Base-by-base conservation (phyloP, 805 yeast species). In the Pichia thaimueangensis region DNA sequence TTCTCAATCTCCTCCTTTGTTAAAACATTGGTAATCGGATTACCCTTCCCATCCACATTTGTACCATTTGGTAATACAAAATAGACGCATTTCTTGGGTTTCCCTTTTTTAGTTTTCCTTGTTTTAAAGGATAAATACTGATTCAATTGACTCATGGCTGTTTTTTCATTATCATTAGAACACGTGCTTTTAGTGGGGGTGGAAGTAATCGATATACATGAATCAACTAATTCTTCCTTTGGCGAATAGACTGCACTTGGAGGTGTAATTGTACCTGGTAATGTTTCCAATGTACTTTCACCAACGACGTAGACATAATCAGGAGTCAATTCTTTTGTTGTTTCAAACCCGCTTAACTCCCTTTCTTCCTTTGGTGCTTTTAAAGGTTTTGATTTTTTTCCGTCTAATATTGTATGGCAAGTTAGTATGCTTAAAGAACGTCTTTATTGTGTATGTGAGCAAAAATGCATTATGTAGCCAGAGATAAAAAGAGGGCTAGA, bases 181-280 rank as follows among this genome's bases (percentile, higher is more conserved):
- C 23, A 36, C 16, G 16, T 23, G 15, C 9, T 19, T n/a, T 20
- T 19, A 17, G 33, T 36, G 4, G 50, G 50, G 4, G 51, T 48
- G 9, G 51, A 48, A 5, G 51, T 46, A 11, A 34, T 10, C 4
- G 39, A 34, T 5, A 48, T 38, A 15, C 40, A 30, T 4, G 39
- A 31, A 16, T 30, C 38, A 7, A 37, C 29, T 16, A 47, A 19
- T 19, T 38, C 21, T 17, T 31, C 24, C 15, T 34, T 30, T 10
- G 51, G 48, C 7, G 51, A 42, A n/a, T 37, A 34, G 2, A 35
- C 22, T 8, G 33, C 25, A 12, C 17, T 25, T 6, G 51, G 51
- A 3, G 51, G 51, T 3, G 51, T 48, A 7, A 39, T n/a, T 9
- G 47, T 40, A 4, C 51, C 51, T 2, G 51, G 51, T 8, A 41